Percentiles rank a stretch among this genome's conserved stretches.
These are phyloP conservation scores for Apiospora kogelbergensis DNA, from an alignment of 2,329 filamentous ascomycete genomes.

Conservation along the genomic window DNA sequence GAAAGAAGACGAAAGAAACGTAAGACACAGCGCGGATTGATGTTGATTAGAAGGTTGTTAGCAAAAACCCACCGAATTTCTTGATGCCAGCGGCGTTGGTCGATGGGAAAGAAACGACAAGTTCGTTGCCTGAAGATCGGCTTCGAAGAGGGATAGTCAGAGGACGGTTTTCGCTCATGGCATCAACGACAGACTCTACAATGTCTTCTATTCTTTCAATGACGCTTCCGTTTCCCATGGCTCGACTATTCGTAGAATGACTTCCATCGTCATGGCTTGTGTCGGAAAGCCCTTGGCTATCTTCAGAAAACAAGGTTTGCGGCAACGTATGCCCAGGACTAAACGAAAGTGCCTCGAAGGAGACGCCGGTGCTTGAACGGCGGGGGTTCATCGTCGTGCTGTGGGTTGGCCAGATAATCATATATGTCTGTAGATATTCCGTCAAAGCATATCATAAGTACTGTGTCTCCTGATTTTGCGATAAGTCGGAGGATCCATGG, in stretches of 20 bases:
- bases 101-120: constrained; percentile 24
- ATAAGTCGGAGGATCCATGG: too few species aligned
- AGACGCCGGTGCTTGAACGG: not conserved
- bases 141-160: constrained; percentile 48
- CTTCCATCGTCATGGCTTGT: too few species aligned
- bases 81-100: constrained; percentile 20
- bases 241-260: not conserved
- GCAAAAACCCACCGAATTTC: constrained; percentile 29
- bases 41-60: not conserved
- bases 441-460: not conserved
- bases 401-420: not conserved
- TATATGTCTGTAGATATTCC: not conserved
- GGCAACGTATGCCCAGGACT: not conserved
- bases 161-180: constrained; percentile 42
- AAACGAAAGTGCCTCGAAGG: too few species aligned
- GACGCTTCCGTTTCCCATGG: not conserved
- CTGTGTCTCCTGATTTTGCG: too few species aligned
- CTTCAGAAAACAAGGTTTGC: not conserved
- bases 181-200: constrained; percentile 50
- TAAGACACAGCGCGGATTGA: constrained; percentile 9
- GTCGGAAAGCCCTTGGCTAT: not conserved
- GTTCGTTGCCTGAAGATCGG: constrained; percentile 28
- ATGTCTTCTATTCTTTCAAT: constrained; percentile 49
- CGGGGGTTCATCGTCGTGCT: not conserved
- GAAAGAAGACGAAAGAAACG: not conserved